Evolutionary conservation across 2,329 filamentous ascomycete genomes (phyloP).

Genomic region (Aureobasidium sp.): DNA sequence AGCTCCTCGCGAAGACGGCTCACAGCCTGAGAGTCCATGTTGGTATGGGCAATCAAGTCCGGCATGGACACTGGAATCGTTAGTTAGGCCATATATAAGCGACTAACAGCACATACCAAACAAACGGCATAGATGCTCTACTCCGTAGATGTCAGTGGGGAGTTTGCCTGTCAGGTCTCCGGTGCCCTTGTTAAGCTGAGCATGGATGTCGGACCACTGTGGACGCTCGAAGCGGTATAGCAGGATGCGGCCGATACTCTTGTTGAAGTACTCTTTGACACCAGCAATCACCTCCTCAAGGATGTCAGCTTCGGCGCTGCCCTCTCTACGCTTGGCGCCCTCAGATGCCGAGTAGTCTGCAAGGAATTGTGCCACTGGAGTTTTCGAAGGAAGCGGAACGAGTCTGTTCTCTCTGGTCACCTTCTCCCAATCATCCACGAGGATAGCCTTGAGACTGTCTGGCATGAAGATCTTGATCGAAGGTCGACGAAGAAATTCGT

Average conservation of each 20-base stretch:
- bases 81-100: neutral
- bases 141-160: constrained; percentile 77
- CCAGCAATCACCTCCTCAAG: constrained; percentile 83
- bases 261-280: constrained; percentile 89
- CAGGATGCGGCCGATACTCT: constrained; percentile 75
- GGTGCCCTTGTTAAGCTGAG: constrained; percentile 52
- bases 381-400: constrained; percentile 69
- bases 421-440: constrained; percentile 99
- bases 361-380: constrained; percentile 68
- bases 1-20: constrained; percentile 83
- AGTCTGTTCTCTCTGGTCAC: constrained; percentile 92
- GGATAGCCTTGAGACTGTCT: constrained; percentile 79
- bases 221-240: constrained; percentile 90
- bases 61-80: constrained; percentile 54
- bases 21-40: constrained; percentile 91
- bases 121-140: constrained; percentile 81
- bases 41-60: constrained; percentile 91
- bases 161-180: constrained; percentile 61
- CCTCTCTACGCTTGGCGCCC: constrained; percentile 53
- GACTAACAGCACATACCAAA: constrained; percentile 54
- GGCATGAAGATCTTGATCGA: constrained; percentile 81
- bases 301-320: constrained; percentile 69
- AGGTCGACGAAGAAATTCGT: constrained; percentile 72
- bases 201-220: constrained; percentile 72
- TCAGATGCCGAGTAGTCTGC: constrained; percentile 74